Percentiles rank a stretch among this genome's conserved stretches.
These are phyloP conservation scores for Vitis rotundifolia DNA, from an alignment of 164 flowering plant species.

Conservation along the genomic window DNA sequence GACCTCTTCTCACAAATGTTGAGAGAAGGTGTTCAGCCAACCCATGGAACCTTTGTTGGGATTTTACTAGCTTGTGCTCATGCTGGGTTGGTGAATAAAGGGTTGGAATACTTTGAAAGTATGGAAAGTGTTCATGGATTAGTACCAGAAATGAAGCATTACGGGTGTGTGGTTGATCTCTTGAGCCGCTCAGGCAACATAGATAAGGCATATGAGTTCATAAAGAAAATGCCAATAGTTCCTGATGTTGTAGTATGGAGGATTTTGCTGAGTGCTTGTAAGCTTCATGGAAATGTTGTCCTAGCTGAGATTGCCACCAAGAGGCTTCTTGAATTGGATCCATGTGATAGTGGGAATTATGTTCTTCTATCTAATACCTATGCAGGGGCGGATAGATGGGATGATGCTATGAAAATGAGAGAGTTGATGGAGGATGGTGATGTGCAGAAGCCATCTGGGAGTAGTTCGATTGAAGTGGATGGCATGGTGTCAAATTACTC, in stretches of 20 bases:
- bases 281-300: constrained; percentile 50
- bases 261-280: constrained; percentile 65
- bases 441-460: constrained; percentile 56
- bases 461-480: constrained; percentile 50
- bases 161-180: constrained; percentile 76
- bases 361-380: constrained; percentile 60
- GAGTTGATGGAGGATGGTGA: constrained; percentile 44
- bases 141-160: constrained; percentile 68
- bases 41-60: constrained; percentile 62
- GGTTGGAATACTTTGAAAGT: constrained; percentile 49
- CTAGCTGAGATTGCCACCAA: constrained; percentile 55
- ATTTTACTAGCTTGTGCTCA: constrained; percentile 68
- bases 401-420: constrained; percentile 47
- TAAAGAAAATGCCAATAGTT: constrained; percentile 44
- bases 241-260: constrained; percentile 66
- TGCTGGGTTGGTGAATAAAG: constrained; percentile 64
- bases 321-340: constrained; percentile 58
- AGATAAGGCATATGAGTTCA: constrained; percentile 54
- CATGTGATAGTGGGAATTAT: constrained; percentile 57
- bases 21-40: constrained; percentile 47
- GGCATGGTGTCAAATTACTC: neutral
- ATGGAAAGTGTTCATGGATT: constrained; percentile 52
- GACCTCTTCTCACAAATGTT: constrained; percentile 57
- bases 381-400: constrained; percentile 67
- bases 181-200: constrained; percentile 61